A percentile compares a stretch with the other conserved stretches of the same genome.
phyloP scores from a whole-genome alignment of 164 flowering plant genomes.

The Berberis vulgaris region DNA sequence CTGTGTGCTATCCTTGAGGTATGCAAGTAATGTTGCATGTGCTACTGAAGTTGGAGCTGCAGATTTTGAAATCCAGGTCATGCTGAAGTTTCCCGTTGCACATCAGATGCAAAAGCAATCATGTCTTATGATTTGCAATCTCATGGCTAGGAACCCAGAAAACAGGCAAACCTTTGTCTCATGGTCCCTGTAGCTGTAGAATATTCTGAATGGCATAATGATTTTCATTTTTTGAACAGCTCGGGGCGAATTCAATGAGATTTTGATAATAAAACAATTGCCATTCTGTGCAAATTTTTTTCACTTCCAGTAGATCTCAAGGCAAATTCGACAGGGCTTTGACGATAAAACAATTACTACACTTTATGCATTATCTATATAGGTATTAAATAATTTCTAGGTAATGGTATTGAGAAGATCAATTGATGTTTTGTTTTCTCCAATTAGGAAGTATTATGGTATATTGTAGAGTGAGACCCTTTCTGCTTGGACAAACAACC shows the following conservation, averaged over 20 bases:
- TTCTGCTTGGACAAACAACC: no score
- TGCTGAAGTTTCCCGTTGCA: slow-evolving; percentile 70
- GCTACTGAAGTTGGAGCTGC: slow-evolving; percentile 95
- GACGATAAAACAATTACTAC: neutral
- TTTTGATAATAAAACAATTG: no score
- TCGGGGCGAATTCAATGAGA: no score
- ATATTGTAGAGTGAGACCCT: no score
- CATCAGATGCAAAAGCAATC: slow-evolving; percentile 65
- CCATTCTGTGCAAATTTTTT: no score
- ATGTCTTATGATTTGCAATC: slow-evolving; percentile 91
- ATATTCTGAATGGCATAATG: neutral
- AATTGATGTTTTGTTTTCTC: neutral
- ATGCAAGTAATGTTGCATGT: slow-evolving; percentile 73
- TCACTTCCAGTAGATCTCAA: no score
- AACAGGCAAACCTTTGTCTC: slow-evolving; percentile 47
- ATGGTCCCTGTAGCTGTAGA: neutral
- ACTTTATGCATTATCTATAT: neutral
- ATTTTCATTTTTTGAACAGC: neutral
- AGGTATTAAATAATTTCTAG: slow-evolving; percentile 18
- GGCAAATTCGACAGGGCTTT: neutral
- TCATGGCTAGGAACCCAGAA: slow-evolving; percentile 75
- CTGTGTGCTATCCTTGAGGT: slow-evolving; percentile 57
- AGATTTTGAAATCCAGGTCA: slow-evolving; percentile 75
- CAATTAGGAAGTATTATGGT: no score
- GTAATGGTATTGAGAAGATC: slow-evolving; percentile 69